Evolutionary conservation across 2,329 filamentous ascomycete species (phyloP).

Genomic region (Coniochaeta sp.): DNA sequence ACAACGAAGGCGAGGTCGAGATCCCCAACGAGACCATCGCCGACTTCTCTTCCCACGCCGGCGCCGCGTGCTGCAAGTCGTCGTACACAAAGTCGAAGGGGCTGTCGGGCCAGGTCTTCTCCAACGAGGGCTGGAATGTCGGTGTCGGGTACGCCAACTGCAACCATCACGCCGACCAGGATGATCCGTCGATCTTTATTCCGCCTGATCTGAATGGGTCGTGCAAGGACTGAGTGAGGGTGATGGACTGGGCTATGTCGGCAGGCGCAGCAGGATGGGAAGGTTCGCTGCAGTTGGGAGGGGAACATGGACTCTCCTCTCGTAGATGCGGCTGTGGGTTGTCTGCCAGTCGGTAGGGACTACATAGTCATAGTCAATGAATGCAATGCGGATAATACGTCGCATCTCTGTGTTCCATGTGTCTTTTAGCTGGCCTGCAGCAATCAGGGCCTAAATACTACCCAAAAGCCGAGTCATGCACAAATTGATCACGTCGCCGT

Average conservation of each 20-base stretch:
- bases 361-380: no score
- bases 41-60: neutral
- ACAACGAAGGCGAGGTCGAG: slow-evolving; percentile 3
- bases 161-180: neutral
- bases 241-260: no score
- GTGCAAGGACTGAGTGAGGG: neutral
- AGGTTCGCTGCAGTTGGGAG: neutral
- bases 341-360: no score
- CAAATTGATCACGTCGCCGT: no score
- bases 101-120: slow-evolving; percentile 7
- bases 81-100: neutral
- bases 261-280: no score
- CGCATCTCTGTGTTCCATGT: no score
- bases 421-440: no score
- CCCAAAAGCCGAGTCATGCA: no score
- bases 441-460: no score
- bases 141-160: slow-evolving; percentile 8
- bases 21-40: neutral
- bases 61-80: slow-evolving; percentile 5
- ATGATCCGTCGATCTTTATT: slow-evolving; percentile 3
- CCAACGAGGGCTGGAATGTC: slow-evolving; percentile 3
- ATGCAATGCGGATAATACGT: no score
- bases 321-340: no score
- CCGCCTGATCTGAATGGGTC: slow-evolving; percentile 6
- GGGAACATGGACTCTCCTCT: neutral